These are phyloP conservation scores for Camellia sinensis DNA, from an alignment of 148 eudicot species.

Conservation along the genomic window DNA sequence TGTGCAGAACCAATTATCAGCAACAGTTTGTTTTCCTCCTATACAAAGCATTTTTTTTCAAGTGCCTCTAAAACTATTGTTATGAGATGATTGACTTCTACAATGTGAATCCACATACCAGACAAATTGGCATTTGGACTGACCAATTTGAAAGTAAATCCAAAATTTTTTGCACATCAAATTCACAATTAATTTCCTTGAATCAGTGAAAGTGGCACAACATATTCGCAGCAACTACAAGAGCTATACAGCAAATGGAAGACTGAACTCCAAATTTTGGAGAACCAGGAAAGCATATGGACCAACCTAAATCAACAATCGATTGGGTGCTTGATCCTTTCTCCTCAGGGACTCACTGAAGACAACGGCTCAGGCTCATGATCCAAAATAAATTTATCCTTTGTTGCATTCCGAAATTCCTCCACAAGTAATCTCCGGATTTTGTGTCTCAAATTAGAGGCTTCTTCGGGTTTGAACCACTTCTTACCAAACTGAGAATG, in stretches of 20 bases:
- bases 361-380: slow-evolving; percentile 27
- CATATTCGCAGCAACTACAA: background rate
- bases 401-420: slow-evolving; percentile 38
- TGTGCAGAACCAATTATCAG: background rate
- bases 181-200: background rate
- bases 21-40: slow-evolving; percentile 5
- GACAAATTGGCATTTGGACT: background rate
- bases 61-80: slow-evolving; percentile 5
- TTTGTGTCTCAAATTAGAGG: slow-evolving; percentile 65
- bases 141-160: background rate
- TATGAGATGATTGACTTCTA: background rate
- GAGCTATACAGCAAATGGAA: slow-evolving; percentile 3
- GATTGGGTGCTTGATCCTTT: slow-evolving; percentile 13
- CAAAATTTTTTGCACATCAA: background rate
- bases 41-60: background rate
- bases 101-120: background rate
- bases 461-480: slow-evolving; percentile 85
- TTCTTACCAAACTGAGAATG: slow-evolving; percentile 55
- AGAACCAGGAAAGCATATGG: too few species aligned
- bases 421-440: slow-evolving; percentile 47
- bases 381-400: slow-evolving; percentile 19
- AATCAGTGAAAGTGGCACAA: background rate
- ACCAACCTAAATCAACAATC: slow-evolving; percentile 8
- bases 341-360: slow-evolving; percentile 19
- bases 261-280: background rate